Conservation (phyloP, 345 rosid genomes). For the Eucalyptus leucophloia region DNA sequence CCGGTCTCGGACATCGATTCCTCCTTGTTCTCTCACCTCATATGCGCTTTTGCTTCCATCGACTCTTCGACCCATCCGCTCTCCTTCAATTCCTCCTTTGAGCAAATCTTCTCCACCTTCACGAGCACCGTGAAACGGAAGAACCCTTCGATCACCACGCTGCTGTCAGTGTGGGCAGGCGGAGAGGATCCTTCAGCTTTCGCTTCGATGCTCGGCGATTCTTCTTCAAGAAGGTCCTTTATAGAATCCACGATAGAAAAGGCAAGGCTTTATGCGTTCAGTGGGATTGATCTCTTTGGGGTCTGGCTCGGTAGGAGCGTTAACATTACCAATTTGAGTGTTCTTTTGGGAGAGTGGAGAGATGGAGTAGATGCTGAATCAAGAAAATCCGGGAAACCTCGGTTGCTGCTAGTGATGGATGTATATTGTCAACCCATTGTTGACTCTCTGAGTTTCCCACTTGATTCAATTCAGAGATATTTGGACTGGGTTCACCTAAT, state of each 20-base stretch:
- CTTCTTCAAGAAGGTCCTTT: conserved; percentile 2
- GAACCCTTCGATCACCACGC: conserved; percentile 13
- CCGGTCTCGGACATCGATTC: conserved; percentile 8
- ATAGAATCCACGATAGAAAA: conserved; percentile 11
- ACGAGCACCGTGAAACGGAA: conserved; percentile 1
- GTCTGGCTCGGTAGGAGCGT: not conserved
- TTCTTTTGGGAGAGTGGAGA: conserved; percentile 7
- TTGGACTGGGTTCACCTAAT: conserved; percentile 8
- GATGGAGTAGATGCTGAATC: conserved; percentile 1
- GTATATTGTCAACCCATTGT: not conserved
- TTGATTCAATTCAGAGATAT: not conserved
- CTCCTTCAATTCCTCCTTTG: not conserved
- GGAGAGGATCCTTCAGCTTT: not conserved
- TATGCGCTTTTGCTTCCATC: conserved; percentile 7
- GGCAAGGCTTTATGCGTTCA: conserved; percentile 8
- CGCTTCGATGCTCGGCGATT: not conserved
- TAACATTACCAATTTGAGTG: conserved; percentile 1
- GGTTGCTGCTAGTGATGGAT: not conserved
- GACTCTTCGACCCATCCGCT: conserved; percentile 7
- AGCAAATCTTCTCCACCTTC: conserved; percentile 7
- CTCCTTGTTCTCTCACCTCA: conserved; percentile 16
- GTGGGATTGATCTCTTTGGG: conserved; percentile 10
- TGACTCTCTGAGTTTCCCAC: not conserved
- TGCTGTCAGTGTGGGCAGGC: conserved; percentile 20
- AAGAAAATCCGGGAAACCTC: not conserved